Evolutionary conservation across 2,329 filamentous ascomycete species (phyloP), one percentile per base, ranked within the genome.

Genomic region (Neopestalotiopsis clavispora): DNA sequence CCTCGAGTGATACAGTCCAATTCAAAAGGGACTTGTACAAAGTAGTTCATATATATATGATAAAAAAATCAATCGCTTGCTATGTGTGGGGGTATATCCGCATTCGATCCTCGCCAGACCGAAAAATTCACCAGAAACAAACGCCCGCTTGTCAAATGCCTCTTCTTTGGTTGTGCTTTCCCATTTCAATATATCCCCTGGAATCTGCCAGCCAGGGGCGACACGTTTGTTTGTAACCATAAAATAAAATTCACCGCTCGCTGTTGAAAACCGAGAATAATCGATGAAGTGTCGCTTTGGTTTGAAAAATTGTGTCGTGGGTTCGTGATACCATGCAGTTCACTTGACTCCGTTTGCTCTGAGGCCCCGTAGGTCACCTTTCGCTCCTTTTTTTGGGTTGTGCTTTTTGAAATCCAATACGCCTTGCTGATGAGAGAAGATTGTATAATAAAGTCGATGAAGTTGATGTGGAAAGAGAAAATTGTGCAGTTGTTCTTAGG

Each of bases 81-180:
- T 61, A 40, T 61, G 45, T 72, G 23, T 72, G 82, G 81, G 83
- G 42, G 45, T 73, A 70, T 71, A 71, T 72, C 69, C 66, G 67
- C 66, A 68, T 45, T 28, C 66, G 34, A 28, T 28, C 10, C 75
- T 74, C 67, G 63, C 62, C 66, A 60, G 72, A 75, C 69, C 72
- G 69, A 75, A 52, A 20, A 75, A 73, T 83, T 83, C 82, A 83
- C 81, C 82, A 83, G 80, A 83, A 82, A 79, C 79, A 84, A 82
- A 81, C 79, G 75, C 78, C 78, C 70, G 49, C 67, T 69, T 68
- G 58, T 49, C 64, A 67, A 69, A 66, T 69, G 68, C 59, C 56
- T 64, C 56, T 64, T 38, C 10, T 38, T 38, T 38, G 34, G 34
- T 62, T 57, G 59, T 59, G 28, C 66, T 67, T 59, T 30, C 69